Conservation (phyloP, 495 filamentous ascomycete species). For the Hypoxylon intermedium region DNA sequence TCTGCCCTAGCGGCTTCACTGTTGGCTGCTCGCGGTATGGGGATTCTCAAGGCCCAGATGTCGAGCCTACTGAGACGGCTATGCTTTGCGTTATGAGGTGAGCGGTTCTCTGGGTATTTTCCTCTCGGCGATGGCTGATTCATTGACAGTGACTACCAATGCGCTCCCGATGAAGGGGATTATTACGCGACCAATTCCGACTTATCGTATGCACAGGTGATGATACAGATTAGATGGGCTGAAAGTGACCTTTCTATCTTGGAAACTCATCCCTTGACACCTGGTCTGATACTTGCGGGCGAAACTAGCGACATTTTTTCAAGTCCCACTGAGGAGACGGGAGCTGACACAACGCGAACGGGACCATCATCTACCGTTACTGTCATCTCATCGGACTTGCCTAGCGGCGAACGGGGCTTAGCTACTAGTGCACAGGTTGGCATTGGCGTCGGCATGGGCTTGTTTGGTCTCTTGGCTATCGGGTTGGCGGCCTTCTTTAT, state of each 20-base stretch:
- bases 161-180: conserved; percentile 12
- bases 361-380: conserved; percentile 9
- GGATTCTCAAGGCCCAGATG: conserved; percentile 22
- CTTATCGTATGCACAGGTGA: conserved; percentile 12
- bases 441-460: conserved; percentile 24
- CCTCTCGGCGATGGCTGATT: neutral
- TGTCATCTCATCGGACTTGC: neutral
- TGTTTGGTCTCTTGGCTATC: conserved; percentile 15
- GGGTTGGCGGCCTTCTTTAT: conserved; percentile 21
- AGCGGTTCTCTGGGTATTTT: neutral
- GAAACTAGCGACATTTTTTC: neutral
- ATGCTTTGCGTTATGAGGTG: conserved; percentile 35
- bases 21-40: conserved; percentile 26
- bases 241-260: conserved; percentile 26
- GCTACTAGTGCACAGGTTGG: conserved; percentile 16
- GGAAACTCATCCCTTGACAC: conserved; percentile 29
- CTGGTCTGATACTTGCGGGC: conserved; percentile 15
- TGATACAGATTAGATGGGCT: conserved; percentile 35
- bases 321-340: neutral
- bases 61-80: conserved; percentile 31
- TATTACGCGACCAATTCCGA: conserved; percentile 28
- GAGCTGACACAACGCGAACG: neutral
- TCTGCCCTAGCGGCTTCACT: conserved; percentile 27
- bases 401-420: neutral
- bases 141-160: conserved; percentile 17